A percentile compares a stretch with the other conserved stretches of the same genome.
Conservation (phyloP, 768 basidiomycete genomes). For the Tylopilus sp. region DNA sequence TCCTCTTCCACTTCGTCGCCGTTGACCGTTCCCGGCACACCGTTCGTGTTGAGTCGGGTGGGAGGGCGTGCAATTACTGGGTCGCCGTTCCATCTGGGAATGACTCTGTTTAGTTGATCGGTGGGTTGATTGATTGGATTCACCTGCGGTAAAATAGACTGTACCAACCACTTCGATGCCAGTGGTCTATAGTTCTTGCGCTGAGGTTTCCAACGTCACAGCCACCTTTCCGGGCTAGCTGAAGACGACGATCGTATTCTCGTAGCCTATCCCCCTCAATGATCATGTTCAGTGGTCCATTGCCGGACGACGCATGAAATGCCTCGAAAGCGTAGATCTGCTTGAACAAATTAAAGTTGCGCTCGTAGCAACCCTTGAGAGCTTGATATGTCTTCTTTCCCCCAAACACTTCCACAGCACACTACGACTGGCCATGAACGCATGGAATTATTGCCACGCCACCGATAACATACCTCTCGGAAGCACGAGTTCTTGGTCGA, state of each 20-base stretch:
- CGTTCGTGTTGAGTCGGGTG: constrained; percentile 34
- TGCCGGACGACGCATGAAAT: constrained; percentile 36
- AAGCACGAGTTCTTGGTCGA: constrained; percentile 82
- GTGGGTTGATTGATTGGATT: constrained; percentile 3
- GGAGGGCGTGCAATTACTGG: constrained; percentile 54
- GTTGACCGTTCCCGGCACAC: constrained; percentile 31
- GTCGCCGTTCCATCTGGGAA: constrained; percentile 60
- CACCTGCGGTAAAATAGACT: constrained; percentile 67
- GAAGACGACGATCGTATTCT: constrained; percentile 71
- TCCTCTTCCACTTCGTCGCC: constrained; percentile 54
- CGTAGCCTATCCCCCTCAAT: constrained; percentile 63
- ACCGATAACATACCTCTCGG: constrained; percentile 53
- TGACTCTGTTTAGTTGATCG: constrained; percentile 2
- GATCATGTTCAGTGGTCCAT: constrained; percentile 38
- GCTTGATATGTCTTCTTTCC: constrained; percentile 81
- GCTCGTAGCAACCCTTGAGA: constrained; percentile 81
- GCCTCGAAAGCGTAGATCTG: constrained; percentile 74
- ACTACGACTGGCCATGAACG: constrained; percentile 39
- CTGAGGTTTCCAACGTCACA: constrained; percentile 73
- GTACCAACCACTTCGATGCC: constrained; percentile 79
- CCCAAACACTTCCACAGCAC: constrained; percentile 65
- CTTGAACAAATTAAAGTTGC: constrained; percentile 82
- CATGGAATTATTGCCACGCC: neutral
- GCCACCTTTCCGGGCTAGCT: constrained; percentile 58
- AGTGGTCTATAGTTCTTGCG: constrained; percentile 72